Conservation (phyloP, 2,329 filamentous ascomycete species). For the Diplodia mutila region DNA sequence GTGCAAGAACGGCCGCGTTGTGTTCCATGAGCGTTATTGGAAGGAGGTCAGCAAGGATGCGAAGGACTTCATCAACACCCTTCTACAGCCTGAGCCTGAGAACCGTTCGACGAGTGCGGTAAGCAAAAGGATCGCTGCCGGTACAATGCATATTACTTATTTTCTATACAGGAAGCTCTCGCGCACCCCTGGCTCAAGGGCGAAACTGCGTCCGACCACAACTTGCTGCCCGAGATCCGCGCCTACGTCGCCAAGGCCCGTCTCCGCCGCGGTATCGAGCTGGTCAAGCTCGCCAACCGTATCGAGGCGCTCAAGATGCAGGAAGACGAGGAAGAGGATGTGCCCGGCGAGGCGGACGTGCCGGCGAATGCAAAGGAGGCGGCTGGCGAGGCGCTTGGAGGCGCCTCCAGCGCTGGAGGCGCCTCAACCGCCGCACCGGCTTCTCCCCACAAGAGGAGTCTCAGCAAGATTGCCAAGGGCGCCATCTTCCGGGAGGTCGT, state of each 20-base stretch:
- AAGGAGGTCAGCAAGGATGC: conserved; percentile 94
- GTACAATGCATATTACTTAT: background rate
- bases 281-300: conserved; percentile 93
- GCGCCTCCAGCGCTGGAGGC: conserved; percentile 37
- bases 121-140: conserved; percentile 37
- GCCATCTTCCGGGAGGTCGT: conserved; percentile 95
- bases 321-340: conserved; percentile 82
- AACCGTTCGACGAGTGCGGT: conserved; percentile 79
- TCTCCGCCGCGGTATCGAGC: conserved; percentile 89
- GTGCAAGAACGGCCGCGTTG: conserved; percentile 78
- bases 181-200: conserved; percentile 88
- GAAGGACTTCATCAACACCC: conserved; percentile 85
- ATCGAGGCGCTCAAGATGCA: conserved; percentile 94
- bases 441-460: conserved; percentile 50
- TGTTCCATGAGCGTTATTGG: conserved; percentile 99
- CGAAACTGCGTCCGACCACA: conserved; percentile 89
- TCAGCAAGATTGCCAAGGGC: conserved; percentile 63
- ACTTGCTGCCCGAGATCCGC: conserved; percentile 95
- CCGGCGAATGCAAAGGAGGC: conserved; percentile 65
- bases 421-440: conserved; percentile 32
- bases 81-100: conserved; percentile 78
- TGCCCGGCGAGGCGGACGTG: conserved; percentile 60
- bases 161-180: conserved; percentile 66
- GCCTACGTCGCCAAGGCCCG: conserved; percentile 90
- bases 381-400: conserved; percentile 50